A percentile compares a stretch with the other conserved stretches of the same genome.
Evolutionary conservation across 768 basidiomycete genomes (phyloP).

Genomic region (Arthromyces matolae): DNA sequence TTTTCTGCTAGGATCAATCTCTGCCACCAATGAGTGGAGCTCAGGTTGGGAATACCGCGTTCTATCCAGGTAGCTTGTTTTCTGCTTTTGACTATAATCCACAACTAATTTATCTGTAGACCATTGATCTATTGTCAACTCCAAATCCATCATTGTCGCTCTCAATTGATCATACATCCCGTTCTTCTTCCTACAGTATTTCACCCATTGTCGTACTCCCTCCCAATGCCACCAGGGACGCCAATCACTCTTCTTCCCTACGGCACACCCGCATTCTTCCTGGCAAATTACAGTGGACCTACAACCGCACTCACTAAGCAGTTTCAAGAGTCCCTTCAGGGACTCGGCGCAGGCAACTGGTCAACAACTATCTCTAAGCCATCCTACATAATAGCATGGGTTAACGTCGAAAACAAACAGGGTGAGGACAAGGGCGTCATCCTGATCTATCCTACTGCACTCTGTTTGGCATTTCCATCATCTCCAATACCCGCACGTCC

Average conservation of each 20-base stretch:
- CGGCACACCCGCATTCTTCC: conserved; percentile 68
- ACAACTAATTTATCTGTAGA: conserved; percentile 29
- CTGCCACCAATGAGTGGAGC: conserved; percentile 55
- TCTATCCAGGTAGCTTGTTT: conserved; percentile 40
- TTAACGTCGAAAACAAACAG: conserved; percentile 71
- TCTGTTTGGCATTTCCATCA: conserved; percentile 46
- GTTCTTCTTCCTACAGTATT: conserved; percentile 55
- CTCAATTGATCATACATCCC: conserved; percentile 60
- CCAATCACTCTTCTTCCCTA: conserved; percentile 71
- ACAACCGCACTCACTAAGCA: conserved; percentile 56
- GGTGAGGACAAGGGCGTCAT: conserved; percentile 77
- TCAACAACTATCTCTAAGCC: conserved; percentile 4
- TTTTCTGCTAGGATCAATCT: conserved; percentile 51
- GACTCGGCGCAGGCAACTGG: conserved; percentile 45
- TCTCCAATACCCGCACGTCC: conserved; percentile 36
- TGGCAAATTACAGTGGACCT: conserved; percentile 68
- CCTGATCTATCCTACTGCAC: conserved; percentile 66
- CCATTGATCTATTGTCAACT: conserved; percentile 60
- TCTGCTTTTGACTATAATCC: background rate
- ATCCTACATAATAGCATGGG: conserved; percentile 60
- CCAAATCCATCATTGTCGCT: conserved; percentile 44
- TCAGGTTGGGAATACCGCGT: conserved; percentile 59
- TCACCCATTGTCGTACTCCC: conserved; percentile 41
- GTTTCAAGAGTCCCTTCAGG: conserved; percentile 60
- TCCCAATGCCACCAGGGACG: conserved; percentile 53